A percentile compares a stretch with the other conserved stretches of the same genome.
phyloP scores from a whole-genome alignment of 108 stramenopile genomes.

The Fragilaria crotonensis region DNA sequence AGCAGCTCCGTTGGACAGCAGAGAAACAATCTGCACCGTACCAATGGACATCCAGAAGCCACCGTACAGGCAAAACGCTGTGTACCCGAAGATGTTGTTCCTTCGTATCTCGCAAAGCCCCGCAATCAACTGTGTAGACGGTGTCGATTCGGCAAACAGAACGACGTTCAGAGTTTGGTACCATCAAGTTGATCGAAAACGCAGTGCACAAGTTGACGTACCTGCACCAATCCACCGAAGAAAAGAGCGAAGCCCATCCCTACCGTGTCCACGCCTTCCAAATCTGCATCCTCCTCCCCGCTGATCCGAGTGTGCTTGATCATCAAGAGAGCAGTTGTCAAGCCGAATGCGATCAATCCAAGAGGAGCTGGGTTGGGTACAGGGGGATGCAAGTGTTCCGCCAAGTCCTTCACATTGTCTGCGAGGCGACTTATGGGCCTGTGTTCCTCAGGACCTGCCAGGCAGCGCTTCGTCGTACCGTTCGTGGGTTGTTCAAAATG shows the following conservation, averaged over 20 bases:
- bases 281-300: conserved; percentile 18
- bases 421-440: background rate
- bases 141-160: background rate
- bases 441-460: no score
- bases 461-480: no score
- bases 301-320: conserved; percentile 25
- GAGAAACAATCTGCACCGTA: conserved; percentile 18
- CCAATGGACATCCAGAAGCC: conserved; percentile 37
- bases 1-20: conserved; percentile 7
- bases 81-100: conserved; percentile 36
- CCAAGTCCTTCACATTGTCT: conserved; percentile 9
- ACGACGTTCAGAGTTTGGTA: background rate
- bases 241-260: conserved; percentile 32
- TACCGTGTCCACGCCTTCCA: conserved; percentile 14
- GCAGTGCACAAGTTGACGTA: no score
- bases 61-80: conserved; percentile 35
- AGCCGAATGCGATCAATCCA: conserved; percentile 33
- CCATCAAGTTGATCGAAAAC: no score
- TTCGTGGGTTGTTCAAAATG: no score
- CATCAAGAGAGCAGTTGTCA: conserved; percentile 32
- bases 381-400: conserved; percentile 14
- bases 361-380: conserved; percentile 42
- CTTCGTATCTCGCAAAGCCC: conserved; percentile 27
- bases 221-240: conserved; percentile 29
- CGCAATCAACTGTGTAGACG: conserved; percentile 24